Evolutionary conservation across 352 stramenopile species (phyloP).

Genomic region (Phytophthora sp.): DNA sequence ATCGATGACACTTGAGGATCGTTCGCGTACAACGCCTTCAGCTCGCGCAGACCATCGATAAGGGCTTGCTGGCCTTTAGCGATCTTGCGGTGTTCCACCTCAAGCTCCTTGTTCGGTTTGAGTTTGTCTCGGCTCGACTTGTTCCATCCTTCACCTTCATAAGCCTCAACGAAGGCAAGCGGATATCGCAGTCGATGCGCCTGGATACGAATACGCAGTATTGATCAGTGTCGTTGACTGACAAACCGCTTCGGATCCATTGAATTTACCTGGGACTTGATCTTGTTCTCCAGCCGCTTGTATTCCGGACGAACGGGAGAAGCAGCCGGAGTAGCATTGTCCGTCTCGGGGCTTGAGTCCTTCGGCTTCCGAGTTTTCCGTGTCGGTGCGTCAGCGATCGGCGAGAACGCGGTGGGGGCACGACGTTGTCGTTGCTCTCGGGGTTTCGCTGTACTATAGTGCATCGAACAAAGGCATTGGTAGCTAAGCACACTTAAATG

Average conservation of each 20-base stretch:
- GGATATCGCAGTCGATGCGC: conserved; percentile 64
- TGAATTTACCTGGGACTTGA: conserved; percentile 46
- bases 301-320: conserved; percentile 35
- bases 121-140: conserved; percentile 79
- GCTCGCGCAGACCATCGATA: conserved; percentile 47
- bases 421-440: conserved; percentile 40
- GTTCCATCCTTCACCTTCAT: conserved; percentile 84
- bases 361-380: conserved; percentile 39
- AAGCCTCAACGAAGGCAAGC: conserved; percentile 83
- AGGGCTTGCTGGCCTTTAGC: conserved; percentile 56
- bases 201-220: conserved; percentile 26
- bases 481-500: not conserved
- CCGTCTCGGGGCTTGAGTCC: conserved; percentile 13
- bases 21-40: conserved; percentile 45
- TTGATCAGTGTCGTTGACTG: conserved; percentile 4
- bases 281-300: conserved; percentile 41
- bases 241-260: not conserved
- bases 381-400: conserved; percentile 17
- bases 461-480: conserved; percentile 1
- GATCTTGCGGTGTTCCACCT: conserved; percentile 59
- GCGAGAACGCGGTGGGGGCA: conserved; percentile 38
- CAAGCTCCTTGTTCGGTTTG: conserved; percentile 79
- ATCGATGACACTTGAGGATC: conserved; percentile 65
- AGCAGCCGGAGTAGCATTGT: conserved; percentile 1
- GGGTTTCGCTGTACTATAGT: conserved; percentile 31